Base-by-base conservation (phyloP, 129 eudicot genomes). In the Dittrichia graveolens region DNA sequence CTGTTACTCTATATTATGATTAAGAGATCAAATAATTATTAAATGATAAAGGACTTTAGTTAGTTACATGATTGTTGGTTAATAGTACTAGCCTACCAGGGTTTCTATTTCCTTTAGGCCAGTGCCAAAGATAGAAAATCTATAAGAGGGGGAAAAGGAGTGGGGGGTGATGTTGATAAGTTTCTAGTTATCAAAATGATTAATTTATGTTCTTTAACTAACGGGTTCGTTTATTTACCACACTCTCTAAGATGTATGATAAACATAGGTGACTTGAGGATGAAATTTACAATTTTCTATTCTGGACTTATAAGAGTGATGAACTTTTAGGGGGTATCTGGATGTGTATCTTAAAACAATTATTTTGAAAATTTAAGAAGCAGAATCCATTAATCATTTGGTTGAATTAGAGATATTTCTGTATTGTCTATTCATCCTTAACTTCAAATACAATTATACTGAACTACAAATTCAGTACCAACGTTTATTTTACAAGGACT, bases 11-110 rank as follows among this genome's bases (percentile, higher is more conserved):
- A 46, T 42, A 31, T 24, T n/a, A 1, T 2, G 64, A 39, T 13
- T 6, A 8, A 39, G 11, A 69, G 50, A 6, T 4, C 16, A 18
- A 44, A 72, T 14, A 58, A 45, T 55, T 14, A 15, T 45, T 0
- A 44, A 46, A 8, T 45, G 61, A 68, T 58, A 52, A 54, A n/a
- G 16, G 45, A 53, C 40, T 74, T 34, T 50, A 13, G 53, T 64
- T 35, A 64, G 39, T 53, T 75, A 41, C 56, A 75, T 63, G 55
- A 31, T 75, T 41, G 72, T 40, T 64, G 72, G 19, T 9, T 7
- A 0, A 74, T 42, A 63, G 41, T 40, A 50, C 31, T 57, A 24
- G 31, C 31, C 31, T 24, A 24, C 31, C 2, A 63, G 42, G 54
- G 13, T 2, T 47, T 49, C 49, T n/a, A 5, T 6, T 15, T 16